Evolutionary conservation across 345 rosid species (phyloP).

Genomic region (Aegle marmelos): DNA sequence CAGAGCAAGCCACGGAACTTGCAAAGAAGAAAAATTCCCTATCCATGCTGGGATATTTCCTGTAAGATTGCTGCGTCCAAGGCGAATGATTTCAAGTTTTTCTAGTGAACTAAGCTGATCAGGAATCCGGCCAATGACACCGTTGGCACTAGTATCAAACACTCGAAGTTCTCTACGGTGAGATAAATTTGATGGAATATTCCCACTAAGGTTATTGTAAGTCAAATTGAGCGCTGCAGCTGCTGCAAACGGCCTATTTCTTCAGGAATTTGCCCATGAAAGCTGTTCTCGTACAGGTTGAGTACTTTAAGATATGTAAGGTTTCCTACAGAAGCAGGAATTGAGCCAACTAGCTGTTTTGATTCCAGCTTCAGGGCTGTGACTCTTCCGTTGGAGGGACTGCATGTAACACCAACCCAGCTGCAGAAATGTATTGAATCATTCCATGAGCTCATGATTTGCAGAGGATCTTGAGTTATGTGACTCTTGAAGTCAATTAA

Average conservation of each 20-base stretch:
- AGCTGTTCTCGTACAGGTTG: not conserved
- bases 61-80: not conserved
- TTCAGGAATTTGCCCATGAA: conserved; percentile 1
- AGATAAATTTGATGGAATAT: not conserved
- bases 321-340: not conserved
- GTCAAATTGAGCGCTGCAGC: not conserved
- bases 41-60: conserved; percentile 21
- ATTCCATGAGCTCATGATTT: not conserved
- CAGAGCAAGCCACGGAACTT: not conserved
- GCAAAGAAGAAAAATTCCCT: conserved; percentile 17
- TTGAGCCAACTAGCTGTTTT: not conserved
- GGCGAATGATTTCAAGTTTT: not conserved
- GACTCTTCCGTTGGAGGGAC: not conserved
- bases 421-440: not conserved
- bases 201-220: conserved; percentile 1
- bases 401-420: not conserved
- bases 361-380: not conserved
- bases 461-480: not conserved
- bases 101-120: not conserved
- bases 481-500: not conserved
- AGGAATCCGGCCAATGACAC: conserved; percentile 2
- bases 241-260: conserved; percentile 12
- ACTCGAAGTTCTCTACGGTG: conserved; percentile 1
- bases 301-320: not conserved
- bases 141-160: conserved; percentile 1